These are phyloP conservation scores for Pseudogymnoascus verrucosus DNA, from an alignment of 2,329 filamentous ascomycete genomes.

Conservation along the genomic window DNA sequence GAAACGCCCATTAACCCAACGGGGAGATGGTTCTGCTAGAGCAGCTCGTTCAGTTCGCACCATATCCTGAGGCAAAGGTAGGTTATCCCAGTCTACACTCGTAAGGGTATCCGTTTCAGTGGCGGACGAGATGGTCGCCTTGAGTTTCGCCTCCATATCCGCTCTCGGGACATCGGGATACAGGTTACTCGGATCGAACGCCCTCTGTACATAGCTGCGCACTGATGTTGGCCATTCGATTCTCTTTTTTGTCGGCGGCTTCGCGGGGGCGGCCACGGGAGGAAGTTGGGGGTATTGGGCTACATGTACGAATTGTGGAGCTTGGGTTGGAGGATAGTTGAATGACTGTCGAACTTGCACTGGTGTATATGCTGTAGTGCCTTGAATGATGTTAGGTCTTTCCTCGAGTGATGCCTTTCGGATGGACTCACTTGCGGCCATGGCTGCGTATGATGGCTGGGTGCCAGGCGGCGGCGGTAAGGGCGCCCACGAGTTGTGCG, in stretches of 20 bases:
- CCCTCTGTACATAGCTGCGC: conserved; percentile 79
- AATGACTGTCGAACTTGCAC: conserved; percentile 35
- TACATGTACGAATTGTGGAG: conserved; percentile 10
- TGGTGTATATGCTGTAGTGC: conserved; percentile 35
- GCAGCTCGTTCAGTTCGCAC: conserved; percentile 59
- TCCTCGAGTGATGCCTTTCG: conserved; percentile 1
- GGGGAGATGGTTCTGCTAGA: conserved; percentile 36
- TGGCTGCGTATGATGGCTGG: conserved; percentile 23
- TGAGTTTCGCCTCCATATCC: conserved; percentile 80
- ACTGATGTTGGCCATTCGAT: conserved; percentile 78
- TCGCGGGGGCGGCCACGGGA: conserved; percentile 24
- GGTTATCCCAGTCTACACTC: conserved; percentile 70
- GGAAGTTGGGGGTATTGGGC: conserved; percentile 19
- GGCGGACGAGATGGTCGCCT: conserved; percentile 73
- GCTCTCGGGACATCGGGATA: conserved; percentile 51
- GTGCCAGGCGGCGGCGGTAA: conserved; percentile 35
- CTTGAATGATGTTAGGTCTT: conserved; percentile 29
- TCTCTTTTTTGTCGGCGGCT: conserved; percentile 45
- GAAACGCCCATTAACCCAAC: conserved; percentile 20
- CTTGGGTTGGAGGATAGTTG: conserved; percentile 31
- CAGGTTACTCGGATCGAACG: conserved; percentile 69
- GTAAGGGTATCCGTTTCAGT: conserved; percentile 66
- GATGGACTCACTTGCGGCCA: conserved; percentile 23
- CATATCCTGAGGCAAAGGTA: conserved; percentile 79
- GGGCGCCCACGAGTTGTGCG: conserved; percentile 20